Evolutionary conservation across 2,329 filamentous ascomycete genomes (phyloP), one percentile per base, ranked within the genome.

Genomic region (Calonectria pauciramosa): DNA sequence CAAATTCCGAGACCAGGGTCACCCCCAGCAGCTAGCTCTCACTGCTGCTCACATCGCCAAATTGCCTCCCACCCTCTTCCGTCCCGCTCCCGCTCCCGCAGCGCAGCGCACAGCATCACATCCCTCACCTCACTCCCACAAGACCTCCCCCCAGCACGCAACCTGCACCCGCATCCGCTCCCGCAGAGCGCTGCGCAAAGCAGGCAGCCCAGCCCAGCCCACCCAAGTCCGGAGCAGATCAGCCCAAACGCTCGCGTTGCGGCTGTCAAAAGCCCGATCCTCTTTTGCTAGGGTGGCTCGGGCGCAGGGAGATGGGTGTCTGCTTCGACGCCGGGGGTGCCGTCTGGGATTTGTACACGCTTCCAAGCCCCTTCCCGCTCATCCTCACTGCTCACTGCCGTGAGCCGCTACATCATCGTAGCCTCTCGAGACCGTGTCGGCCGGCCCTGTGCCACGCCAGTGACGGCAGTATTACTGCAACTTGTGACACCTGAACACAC

Each of bases 401-500:
- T 65, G 74, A 79, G 77, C 52, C 78, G 73, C 79, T 80, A 73
- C 73, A 79, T 75, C 63, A 73, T 56, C 72, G 75, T 73, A 79
- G 80, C 77, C 78, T 81, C 80, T 81, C 80, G 76, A 81, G 77
- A 79, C 79, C 71, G 76, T 71, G 74, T 68, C 71, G 75, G 79
- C 72, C 69, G 77, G 74, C 71, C 73, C 66, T 81, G 80, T 81
- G 75, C 74, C 76, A 81, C 80, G 70, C 75, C 72, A 80, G 76
- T 75, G 74, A 78, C 76, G 76, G 76, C 80, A 75, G 80, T 81
- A 78, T 77, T 76, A 81, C 80, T 79, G 74, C 76, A 76, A 80
- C 78, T 71, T 78, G 80, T 81, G 77, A 81, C 77, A 81, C 80
- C 68, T 78, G 75, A 73, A 80, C 80, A 80, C 80, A 80, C 77